Conservation (phyloP, 257 asterid species). For the Cinchona pubescens region DNA sequence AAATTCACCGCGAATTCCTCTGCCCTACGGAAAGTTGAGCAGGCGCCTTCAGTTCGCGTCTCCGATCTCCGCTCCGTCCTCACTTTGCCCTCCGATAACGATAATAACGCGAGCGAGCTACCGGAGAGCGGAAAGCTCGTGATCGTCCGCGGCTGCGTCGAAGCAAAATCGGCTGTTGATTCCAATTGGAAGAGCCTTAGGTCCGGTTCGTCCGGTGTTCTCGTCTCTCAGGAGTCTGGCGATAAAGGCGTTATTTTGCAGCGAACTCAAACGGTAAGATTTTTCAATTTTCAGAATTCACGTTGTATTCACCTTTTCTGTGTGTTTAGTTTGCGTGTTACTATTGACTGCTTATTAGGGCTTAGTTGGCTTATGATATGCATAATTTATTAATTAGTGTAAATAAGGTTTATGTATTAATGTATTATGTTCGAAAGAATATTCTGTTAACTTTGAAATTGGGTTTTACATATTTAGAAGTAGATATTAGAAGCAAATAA, state of each 20-base stretch:
- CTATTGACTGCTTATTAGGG: not conserved
- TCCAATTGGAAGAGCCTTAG: slow-evolving; percentile 49
- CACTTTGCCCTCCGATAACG: slow-evolving; percentile 27
- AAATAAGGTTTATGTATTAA: not conserved
- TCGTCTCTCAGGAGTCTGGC: slow-evolving; percentile 55
- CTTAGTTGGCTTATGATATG: not conserved
- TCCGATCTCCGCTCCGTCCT: slow-evolving; percentile 72
- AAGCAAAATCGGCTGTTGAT: slow-evolving; percentile 48
- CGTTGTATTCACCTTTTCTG: not conserved
- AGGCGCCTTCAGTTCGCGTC: slow-evolving; percentile 52
- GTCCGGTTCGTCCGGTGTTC: slow-evolving; percentile 20
- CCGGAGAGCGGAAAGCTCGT: slow-evolving; percentile 46
- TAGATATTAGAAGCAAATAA: not conserved
- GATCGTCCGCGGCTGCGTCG: slow-evolving; percentile 69
- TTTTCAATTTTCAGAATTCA: not conserved
- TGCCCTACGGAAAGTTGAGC: slow-evolving; percentile 56
- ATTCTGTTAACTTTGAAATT: not conserved
- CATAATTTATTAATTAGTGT: not conserved
- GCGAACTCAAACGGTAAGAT: slow-evolving; percentile 60
- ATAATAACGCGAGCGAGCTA: slow-evolving; percentile 7
- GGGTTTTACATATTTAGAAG: too few species aligned
- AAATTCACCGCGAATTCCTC: slow-evolving; percentile 51
- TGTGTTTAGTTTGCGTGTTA: not conserved
- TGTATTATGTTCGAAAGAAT: not conserved
- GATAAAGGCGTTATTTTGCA: slow-evolving; percentile 61